phyloP scores from a whole-genome alignment of 108 stramenopile genomes.

The Cyclostephanos tholiformis region DNA sequence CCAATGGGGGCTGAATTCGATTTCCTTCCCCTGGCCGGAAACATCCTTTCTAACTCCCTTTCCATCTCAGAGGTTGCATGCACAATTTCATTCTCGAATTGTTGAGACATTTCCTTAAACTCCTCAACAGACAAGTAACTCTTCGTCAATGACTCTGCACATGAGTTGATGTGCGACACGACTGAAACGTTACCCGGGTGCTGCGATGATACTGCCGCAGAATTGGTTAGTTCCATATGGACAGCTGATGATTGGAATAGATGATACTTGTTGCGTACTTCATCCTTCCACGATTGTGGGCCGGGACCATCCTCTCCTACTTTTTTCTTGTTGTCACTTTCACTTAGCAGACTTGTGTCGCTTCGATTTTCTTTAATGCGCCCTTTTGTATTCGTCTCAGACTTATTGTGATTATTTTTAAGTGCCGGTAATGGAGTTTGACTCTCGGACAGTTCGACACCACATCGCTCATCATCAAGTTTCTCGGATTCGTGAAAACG shows the following conservation, averaged over 20 bases:
- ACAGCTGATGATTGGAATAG: slow-evolving; percentile 4
- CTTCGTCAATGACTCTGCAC: slow-evolving; percentile 18
- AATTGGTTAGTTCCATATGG: slow-evolving; percentile 15
- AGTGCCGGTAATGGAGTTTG: not conserved
- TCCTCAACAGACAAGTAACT: slow-evolving; percentile 24
- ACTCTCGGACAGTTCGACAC: not conserved
- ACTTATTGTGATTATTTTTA: not conserved
- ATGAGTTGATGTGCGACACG: slow-evolving; percentile 15
- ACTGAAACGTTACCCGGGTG: not conserved
- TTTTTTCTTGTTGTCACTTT: not conserved
- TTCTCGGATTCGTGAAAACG: slow-evolving; percentile 1
- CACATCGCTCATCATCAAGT: not conserved
- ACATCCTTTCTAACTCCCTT: slow-evolving; percentile 19
- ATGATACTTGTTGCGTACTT: slow-evolving; percentile 1
- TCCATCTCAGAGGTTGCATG: slow-evolving; percentile 24
- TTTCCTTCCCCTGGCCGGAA: slow-evolving; percentile 32
- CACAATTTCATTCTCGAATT: slow-evolving; percentile 23
- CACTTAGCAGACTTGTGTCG: not conserved
- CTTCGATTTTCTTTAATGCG: not conserved
- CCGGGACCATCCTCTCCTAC: not conserved
- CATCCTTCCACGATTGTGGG: slow-evolving; percentile 12
- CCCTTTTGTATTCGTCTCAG: not conserved
- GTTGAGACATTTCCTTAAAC: slow-evolving; percentile 1
- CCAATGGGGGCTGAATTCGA: not conserved
- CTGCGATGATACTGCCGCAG: slow-evolving; percentile 7